Evolutionary conservation across 768 basidiomycete species (phyloP).

Genomic region (Mycena rebaudengoi): DNA sequence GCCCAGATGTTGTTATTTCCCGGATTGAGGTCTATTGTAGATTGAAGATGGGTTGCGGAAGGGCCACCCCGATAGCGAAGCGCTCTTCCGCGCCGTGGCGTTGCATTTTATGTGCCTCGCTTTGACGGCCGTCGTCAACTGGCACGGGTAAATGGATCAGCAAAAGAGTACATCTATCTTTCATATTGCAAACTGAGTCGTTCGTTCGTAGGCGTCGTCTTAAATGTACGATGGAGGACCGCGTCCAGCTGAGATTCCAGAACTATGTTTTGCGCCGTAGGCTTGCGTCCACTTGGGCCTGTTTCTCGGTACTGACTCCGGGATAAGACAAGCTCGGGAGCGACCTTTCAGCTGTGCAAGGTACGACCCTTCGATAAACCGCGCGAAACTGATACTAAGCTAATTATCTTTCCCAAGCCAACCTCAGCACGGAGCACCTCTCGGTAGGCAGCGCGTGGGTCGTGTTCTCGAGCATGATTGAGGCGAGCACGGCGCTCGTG

Average conservation of each 20-base stretch:
- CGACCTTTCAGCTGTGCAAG: constrained; percentile 19
- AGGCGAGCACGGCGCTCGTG: not conserved
- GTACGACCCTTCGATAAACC: not conserved
- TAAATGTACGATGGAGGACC: not conserved
- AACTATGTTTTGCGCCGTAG: constrained; percentile 9
- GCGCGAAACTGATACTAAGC: not conserved
- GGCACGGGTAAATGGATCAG: not conserved
- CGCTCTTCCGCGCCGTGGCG: constrained; percentile 11
- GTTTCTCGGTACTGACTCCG: not conserved
- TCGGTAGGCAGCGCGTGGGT: constrained; percentile 2
- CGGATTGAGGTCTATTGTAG: not conserved
- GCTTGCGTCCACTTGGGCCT: not conserved
- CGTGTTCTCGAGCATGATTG: not conserved
- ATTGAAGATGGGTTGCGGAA: constrained; percentile 20
- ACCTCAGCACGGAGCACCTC: not conserved
- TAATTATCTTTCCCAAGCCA: constrained; percentile 3
- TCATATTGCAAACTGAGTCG: not conserved
- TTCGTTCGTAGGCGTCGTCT: not conserved
- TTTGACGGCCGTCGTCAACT: constrained; percentile 3
- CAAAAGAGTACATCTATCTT: not conserved
- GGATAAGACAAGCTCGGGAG: constrained; percentile 17
- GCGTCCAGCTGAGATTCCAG: constrained; percentile 2
- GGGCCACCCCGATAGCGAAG: constrained; percentile 11
- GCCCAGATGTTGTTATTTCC: not conserved
- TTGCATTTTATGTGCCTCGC: constrained; percentile 7